phyloP scores from a whole-genome alignment of 2,329 filamentous ascomycete species.

The Fusarium pininemorale region DNA sequence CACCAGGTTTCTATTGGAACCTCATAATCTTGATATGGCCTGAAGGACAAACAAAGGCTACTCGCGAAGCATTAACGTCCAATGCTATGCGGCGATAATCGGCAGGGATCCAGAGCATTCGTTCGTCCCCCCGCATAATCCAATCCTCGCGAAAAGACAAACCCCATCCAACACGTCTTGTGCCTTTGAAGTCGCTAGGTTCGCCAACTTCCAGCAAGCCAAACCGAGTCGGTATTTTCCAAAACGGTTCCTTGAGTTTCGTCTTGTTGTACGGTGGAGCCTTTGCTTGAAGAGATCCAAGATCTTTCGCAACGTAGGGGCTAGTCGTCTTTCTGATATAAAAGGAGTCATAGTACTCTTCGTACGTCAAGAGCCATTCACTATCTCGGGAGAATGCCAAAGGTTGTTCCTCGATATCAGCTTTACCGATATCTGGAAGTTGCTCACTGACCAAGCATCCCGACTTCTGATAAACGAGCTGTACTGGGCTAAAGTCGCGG shows the following conservation, averaged over 20 bases:
- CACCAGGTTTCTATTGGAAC: neutral
- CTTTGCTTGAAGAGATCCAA: accelerated
- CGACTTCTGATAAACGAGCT: no score
- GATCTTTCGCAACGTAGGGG: accelerated
- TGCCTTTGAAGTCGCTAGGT: accelerated
- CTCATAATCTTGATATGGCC: neutral
- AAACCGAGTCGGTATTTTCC: accelerated
- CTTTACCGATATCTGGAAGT: no score
- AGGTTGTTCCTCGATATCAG: accelerated
- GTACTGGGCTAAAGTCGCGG: no score
- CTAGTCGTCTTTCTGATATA: accelerated
- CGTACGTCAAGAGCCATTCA: neutral
- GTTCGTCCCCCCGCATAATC: neutral
- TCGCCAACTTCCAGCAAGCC: accelerated
- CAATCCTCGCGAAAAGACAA: neutral
- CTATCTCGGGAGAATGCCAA: no score
- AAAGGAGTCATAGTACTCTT: neutral
- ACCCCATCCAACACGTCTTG: neutral
- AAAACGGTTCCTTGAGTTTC: accelerated
- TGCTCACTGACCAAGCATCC: no score
- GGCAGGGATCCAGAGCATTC: accelerated
- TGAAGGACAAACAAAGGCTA: neutral
- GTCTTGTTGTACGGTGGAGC: accelerated
- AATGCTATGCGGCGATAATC: neutral
- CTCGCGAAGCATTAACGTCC: accelerated